Evolutionary conservation across 257 asterid species (phyloP).

Genomic region (Gentiana straminea): DNA sequence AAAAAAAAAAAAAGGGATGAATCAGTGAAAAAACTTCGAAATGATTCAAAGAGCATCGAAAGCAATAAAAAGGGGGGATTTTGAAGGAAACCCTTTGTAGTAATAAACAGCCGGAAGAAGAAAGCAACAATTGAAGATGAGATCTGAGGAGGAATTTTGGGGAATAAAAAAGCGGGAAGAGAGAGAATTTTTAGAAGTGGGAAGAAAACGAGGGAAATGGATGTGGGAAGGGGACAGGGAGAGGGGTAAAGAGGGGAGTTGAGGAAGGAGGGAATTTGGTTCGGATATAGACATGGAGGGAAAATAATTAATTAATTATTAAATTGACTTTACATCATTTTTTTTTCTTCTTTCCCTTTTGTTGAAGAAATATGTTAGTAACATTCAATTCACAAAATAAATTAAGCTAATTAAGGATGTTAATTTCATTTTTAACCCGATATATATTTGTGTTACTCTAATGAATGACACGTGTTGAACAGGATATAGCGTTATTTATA

Average conservation of each 20-base stretch:
- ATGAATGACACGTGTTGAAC: too few relatives aligned
- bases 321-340: too few relatives aligned
- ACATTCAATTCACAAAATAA: too few relatives aligned
- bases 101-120: background rate
- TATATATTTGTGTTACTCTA: too few relatives aligned
- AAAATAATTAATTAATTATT: constrained; percentile 10
- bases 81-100: constrained; percentile 2
- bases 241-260: background rate
- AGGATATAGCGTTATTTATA: too few relatives aligned
- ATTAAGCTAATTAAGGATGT: too few relatives aligned
- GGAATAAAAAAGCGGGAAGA: constrained; percentile 32
- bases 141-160: constrained; percentile 20
- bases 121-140: background rate
- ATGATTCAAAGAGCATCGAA: background rate
- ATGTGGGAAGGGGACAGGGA: too few relatives aligned
- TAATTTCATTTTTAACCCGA: too few relatives aligned
- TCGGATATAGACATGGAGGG: constrained; percentile 76
- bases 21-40: constrained; percentile 3
- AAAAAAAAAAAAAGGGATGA: too few relatives aligned
- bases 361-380: too few relatives aligned
- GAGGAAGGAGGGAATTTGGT: constrained; percentile 66
- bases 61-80: constrained; percentile 10
- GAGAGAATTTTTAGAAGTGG: constrained; percentile 15
- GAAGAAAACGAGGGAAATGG: constrained; percentile 45
- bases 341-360: too few relatives aligned